Evolutionary conservation across 1,284 basidiomycete species (phyloP).

Genomic region (Somion occarium): DNA sequence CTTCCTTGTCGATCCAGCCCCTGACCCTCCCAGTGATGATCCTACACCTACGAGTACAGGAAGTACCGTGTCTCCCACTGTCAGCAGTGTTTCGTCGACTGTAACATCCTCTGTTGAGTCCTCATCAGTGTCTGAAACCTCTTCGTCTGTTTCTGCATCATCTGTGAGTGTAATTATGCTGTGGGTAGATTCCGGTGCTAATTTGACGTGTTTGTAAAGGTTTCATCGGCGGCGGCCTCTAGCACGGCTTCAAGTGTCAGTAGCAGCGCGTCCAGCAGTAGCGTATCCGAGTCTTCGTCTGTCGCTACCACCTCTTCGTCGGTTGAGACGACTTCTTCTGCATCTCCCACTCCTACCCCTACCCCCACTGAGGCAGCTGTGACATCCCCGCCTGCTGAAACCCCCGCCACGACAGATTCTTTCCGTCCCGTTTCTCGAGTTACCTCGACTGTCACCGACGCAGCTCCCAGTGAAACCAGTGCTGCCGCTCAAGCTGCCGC

Average conservation of each 20-base stretch:
- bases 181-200: not conserved
- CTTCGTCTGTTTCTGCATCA: not conserved
- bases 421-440: not conserved
- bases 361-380: not conserved
- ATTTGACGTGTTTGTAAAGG: not conserved
- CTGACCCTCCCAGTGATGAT: not conserved
- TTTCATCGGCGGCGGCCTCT: slow-evolving; percentile 7
- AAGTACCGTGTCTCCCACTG: slow-evolving; percentile 12
- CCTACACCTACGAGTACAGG: slow-evolving; percentile 9
- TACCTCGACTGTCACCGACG: slow-evolving; percentile 14
- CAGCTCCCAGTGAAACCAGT: slow-evolving; percentile 8
- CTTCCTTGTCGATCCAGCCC: slow-evolving; percentile 7
- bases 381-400: slow-evolving; percentile 7
- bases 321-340: not conserved
- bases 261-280: slow-evolving; percentile 4
- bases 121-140: not conserved
- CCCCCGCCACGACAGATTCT: slow-evolving; percentile 1
- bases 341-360: not conserved
- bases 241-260: not conserved
- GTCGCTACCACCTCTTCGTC: not conserved
- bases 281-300: not conserved
- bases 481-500: slow-evolving; percentile 12
- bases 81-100: slow-evolving; percentile 16
- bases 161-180: not conserved
- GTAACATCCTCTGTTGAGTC: slow-evolving; percentile 1